Percentiles rank a stretch among this genome's conserved stretches.
These are phyloP conservation scores for Alectoria sarmentosa DNA, from an alignment of 495 filamentous ascomycete species.

Conservation along the genomic window DNA sequence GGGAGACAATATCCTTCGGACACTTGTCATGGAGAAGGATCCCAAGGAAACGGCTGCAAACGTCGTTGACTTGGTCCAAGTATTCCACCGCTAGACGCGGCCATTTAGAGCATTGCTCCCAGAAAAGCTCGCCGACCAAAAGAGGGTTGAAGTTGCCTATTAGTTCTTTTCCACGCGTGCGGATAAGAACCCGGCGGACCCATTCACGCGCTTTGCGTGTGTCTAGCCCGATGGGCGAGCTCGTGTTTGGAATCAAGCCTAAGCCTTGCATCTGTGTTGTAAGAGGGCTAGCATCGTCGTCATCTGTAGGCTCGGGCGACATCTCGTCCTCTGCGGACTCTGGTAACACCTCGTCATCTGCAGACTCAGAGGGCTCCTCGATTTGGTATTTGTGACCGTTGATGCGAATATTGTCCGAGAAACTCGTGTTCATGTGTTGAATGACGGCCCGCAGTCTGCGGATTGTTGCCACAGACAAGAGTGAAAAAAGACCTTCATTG, in stretches of 20 bases:
- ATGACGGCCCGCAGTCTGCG: slow-evolving; percentile 29
- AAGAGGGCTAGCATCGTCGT: neutral
- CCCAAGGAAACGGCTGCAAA: slow-evolving; percentile 28
- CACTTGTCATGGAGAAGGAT: slow-evolving; percentile 31
- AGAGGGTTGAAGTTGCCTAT: slow-evolving; percentile 42
- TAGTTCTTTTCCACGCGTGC: slow-evolving; percentile 37
- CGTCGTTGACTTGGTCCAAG: slow-evolving; percentile 23
- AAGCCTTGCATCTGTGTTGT: too few species aligned
- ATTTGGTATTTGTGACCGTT: slow-evolving; percentile 32
- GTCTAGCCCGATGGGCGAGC: slow-evolving; percentile 12
- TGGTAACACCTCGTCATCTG: neutral
- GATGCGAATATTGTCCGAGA: slow-evolving; percentile 22
- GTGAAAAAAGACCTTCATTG: slow-evolving; percentile 15
- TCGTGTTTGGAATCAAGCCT: neutral
- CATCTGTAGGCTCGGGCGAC: too few species aligned
- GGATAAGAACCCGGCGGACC: slow-evolving; percentile 22
- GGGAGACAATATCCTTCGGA: slow-evolving; percentile 23
- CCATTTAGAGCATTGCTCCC: slow-evolving; percentile 39
- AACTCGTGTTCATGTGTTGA: slow-evolving; percentile 29
- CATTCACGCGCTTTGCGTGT: slow-evolving; percentile 23
- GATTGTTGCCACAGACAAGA: slow-evolving; percentile 17
- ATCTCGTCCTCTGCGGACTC: neutral
- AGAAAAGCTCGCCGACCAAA: slow-evolving; percentile 38
- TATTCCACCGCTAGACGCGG: slow-evolving; percentile 28
- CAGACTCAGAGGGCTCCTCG: neutral